Conservation (phyloP, 78 protist genomes). For the Diacronema lutheri region DNA sequence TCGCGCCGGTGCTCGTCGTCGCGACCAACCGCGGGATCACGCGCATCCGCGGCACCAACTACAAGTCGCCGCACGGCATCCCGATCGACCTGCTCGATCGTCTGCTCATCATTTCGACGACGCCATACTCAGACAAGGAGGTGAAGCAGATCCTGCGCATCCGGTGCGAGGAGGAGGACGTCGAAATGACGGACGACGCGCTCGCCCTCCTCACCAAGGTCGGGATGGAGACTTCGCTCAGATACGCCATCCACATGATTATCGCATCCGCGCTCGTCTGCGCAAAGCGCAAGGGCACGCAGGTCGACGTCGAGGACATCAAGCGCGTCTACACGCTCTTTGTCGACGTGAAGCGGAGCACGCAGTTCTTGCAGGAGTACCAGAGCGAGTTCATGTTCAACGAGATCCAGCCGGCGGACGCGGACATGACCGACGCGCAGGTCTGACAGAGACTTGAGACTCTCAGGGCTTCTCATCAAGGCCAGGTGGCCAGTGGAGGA, state of each 20-base stretch:
- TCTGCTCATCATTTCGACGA: slow-evolving; percentile 76
- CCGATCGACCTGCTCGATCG: slow-evolving; percentile 97
- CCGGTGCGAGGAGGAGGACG: slow-evolving; percentile 91
- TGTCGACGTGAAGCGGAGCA: slow-evolving; percentile 83
- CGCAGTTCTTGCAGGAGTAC: slow-evolving; percentile 79
- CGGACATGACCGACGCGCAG: slow-evolving; percentile 22
- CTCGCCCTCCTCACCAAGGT: slow-evolving; percentile 75
- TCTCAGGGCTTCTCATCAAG: no score
- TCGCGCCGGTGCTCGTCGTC: slow-evolving; percentile 93
- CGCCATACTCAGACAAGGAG: slow-evolving; percentile 63
- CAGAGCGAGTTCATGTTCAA: slow-evolving; percentile 71
- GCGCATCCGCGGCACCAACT: slow-evolving; percentile 90
- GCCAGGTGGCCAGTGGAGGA: no score
- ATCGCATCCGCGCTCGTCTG: slow-evolving; percentile 80
- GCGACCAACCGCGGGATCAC: slow-evolving; percentile 95
- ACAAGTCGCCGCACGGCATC: slow-evolving; percentile 95
- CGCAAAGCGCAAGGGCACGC: slow-evolving; percentile 62
- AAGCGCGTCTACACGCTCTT: slow-evolving; percentile 74
- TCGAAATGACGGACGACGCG: slow-evolving; percentile 87
- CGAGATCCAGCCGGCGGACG: slow-evolving; percentile 31
- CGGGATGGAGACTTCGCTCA: slow-evolving; percentile 81
- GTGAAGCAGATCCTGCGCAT: slow-evolving; percentile 36
- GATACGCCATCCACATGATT: slow-evolving; percentile 94
- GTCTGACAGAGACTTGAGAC: no score
- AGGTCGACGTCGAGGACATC: slow-evolving; percentile 76